Base-by-base conservation (phyloP, 768 basidiomycete genomes). In the Lactifluus pinguis region DNA sequence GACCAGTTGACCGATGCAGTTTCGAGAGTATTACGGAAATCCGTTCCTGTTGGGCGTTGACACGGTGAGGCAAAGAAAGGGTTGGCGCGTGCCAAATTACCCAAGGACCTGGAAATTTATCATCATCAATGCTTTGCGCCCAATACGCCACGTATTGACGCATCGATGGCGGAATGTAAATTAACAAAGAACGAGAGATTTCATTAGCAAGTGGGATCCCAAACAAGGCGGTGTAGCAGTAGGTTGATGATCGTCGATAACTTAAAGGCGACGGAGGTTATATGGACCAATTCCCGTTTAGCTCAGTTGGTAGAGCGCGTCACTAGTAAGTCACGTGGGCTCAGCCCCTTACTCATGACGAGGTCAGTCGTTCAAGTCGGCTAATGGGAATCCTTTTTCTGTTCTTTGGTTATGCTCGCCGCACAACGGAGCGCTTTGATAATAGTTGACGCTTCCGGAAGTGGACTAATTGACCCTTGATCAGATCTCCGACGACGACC, bases 361-460 rank as follows among this genome's bases (percentile, higher is more conserved):
- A 81, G 80, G 79, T 82, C 80, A 80, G 79, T 82, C 79, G 81
- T 82, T 82, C 80, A 63, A 82, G 72, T 80, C 80, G 80, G 80
- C 80, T 66, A 67, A 64, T 62, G 70, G 70, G 70, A 69, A 70
- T 57, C 49, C 39, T 62, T 49, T 59, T 52, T 61, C 45, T 53
- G 32, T n/a, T 15, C 13, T 36, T 13, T 42, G n/a, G 14, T 42
- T 15, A 6, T 39, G 29, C 45, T 25, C 44, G 11, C 6, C 15
- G 29, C 6, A 13, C 50, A 25, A 15, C 61, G 56, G 56, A 62
- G 56, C 61, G 61, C 61, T 56, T 42, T 53, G 30, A 30, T 47
- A 41, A 38, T 45, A 10, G 19, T 32, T 15, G 19, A 34, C 15
- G 49, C n/a, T 32, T 47, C 45, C 45, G 9, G 30, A 56, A 52